phyloP scores from a whole-genome alignment of 257 asterid genomes.

The Cynanchum wilfordii region DNA sequence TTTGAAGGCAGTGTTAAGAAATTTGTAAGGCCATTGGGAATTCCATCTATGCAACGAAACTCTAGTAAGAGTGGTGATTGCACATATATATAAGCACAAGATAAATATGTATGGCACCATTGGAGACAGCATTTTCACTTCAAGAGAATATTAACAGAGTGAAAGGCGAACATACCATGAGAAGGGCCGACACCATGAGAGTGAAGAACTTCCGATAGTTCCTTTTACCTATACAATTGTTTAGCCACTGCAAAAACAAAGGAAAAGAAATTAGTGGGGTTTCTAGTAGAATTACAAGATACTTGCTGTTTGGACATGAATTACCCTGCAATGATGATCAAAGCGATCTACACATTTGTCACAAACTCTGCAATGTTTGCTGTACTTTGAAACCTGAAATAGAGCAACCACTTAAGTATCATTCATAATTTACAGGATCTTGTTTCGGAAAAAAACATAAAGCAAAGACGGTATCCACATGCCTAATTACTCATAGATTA shows the following conservation, averaged over 20 bases:
- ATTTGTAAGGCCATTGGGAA: no score
- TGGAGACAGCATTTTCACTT: not conserved
- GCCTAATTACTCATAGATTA: constrained; percentile 3
- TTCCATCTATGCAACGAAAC: no score
- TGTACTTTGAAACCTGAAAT: constrained; percentile 85
- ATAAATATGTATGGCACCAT: not conserved
- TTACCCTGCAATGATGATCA: constrained; percentile 99
- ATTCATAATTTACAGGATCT: not conserved
- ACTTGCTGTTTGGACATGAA: constrained; percentile 1
- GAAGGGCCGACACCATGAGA: constrained; percentile 90
- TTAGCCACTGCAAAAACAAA: constrained; percentile 72
- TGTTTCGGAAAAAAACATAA: not conserved
- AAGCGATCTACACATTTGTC: constrained; percentile 94
- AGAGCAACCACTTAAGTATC: constrained; percentile 9
- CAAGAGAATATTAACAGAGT: not conserved
- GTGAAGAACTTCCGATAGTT: constrained; percentile 87
- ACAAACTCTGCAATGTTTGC: constrained; percentile 98
- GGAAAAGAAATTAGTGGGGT: constrained; percentile 20
- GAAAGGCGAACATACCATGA: constrained; percentile 61
- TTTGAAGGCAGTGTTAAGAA: not conserved
- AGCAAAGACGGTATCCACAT: not conserved
- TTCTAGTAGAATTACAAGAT: not conserved
- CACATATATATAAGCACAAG: not conserved
- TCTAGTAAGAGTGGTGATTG: no score
- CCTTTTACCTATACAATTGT: constrained; percentile 94